Conservation (phyloP, 805 yeast species). For the Hanseniaspora meyeri region DNA sequence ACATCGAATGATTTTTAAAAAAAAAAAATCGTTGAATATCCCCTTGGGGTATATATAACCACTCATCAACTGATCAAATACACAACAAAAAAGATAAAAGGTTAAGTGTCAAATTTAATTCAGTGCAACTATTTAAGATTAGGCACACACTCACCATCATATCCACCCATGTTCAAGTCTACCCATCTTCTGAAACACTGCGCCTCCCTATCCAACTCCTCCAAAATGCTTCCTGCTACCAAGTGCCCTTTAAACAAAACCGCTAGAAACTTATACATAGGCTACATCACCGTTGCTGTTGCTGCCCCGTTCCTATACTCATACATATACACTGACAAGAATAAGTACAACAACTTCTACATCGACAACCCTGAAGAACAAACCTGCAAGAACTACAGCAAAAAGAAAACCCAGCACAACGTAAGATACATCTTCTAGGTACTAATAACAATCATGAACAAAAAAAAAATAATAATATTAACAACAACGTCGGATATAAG, state of each 20-base stretch:
- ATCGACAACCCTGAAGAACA: background rate
- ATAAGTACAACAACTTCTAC: background rate
- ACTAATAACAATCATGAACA: background rate
- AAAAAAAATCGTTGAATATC: background rate
- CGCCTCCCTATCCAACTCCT: background rate
- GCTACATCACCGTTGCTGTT: conserved; percentile 22
- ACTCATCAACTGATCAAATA: too few relatives aligned
- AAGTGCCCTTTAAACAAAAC: conserved; percentile 8
- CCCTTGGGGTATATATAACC: too few relatives aligned
- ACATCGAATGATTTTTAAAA: background rate
- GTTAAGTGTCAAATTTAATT: too few relatives aligned
- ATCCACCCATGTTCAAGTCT: background rate
- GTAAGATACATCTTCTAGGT: conserved; percentile 4
- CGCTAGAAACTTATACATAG: conserved; percentile 18
- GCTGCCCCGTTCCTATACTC: conserved; percentile 24
- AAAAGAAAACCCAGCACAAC: background rate
- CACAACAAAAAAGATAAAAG: background rate
- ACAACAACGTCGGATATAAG: background rate
- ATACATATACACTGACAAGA: conserved; percentile 15
- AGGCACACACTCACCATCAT: background rate
- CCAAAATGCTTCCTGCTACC: background rate
- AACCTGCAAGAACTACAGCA: background rate
- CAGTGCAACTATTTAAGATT: background rate
- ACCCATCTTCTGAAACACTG: background rate
- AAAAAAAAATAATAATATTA: background rate